phyloP scores from a whole-genome alignment of 208 protist species.

The Trypanosoma congolense region DNA sequence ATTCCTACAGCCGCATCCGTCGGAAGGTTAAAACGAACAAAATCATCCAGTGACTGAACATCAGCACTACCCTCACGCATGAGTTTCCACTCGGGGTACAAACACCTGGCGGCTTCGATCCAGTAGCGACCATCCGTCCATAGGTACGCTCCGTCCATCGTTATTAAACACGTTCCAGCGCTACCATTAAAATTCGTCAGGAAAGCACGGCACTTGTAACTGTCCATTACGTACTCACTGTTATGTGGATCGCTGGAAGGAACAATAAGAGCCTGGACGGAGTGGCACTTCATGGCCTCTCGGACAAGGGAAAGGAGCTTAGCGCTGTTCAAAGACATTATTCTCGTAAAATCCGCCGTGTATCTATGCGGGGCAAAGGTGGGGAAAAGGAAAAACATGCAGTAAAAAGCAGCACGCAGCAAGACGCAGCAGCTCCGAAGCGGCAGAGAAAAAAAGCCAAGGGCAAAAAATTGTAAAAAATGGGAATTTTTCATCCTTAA shows the following conservation, averaged over 20 bases:
- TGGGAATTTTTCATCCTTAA: no score
- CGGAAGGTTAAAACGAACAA: constrained; percentile 49
- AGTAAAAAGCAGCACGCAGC: no score
- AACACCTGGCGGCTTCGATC: constrained; percentile 82
- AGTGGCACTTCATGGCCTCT: constrained; percentile 57
- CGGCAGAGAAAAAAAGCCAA: constrained; percentile 6
- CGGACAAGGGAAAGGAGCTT: constrained; percentile 52
- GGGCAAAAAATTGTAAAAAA: no score
- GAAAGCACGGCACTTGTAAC: constrained; percentile 88
- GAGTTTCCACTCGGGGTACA: constrained; percentile 78
- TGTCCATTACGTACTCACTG: constrained; percentile 92
- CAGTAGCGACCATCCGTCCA: constrained; percentile 98
- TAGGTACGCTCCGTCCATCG: constrained; percentile 74
- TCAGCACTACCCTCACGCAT: constrained; percentile 75
- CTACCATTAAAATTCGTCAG: constrained; percentile 95
- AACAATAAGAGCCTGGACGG: constrained; percentile 84
- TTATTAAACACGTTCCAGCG: constrained; percentile 86
- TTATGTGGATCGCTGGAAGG: constrained; percentile 93
- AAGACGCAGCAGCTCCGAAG: no score
- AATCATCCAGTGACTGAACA: constrained; percentile 67
- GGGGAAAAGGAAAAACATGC: no score
- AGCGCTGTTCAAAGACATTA: constrained; percentile 30
- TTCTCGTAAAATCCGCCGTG: background rate
- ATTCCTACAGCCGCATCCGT: constrained; percentile 41
- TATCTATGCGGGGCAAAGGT: background rate